phyloP scores from a whole-genome alignment of 192 early-diverging fungal genomes.

The Funneliformis mosseae region DNA sequence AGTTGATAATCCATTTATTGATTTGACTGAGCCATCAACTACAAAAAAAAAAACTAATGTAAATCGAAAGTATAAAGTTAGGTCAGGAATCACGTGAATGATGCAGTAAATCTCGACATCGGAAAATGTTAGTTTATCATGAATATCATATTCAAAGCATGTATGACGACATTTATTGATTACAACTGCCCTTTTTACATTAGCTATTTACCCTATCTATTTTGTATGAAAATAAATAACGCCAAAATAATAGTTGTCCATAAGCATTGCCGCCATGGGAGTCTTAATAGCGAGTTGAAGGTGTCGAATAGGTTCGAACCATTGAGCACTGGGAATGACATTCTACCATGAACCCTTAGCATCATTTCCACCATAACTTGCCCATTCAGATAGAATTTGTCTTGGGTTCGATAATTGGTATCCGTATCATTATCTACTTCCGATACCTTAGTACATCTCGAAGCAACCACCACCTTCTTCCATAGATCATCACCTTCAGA shows the following conservation, averaged over 20 bases:
- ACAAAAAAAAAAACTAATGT: too few relatives aligned
- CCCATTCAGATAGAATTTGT: not conserved
- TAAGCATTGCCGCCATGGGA: not conserved
- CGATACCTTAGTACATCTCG: not conserved
- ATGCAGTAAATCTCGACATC: too few relatives aligned
- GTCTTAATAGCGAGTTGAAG: slow-evolving; percentile 3
- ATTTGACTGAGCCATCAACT: too few relatives aligned
- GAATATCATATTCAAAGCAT: too few relatives aligned
- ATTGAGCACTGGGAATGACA: not conserved
- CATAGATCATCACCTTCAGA: not conserved
- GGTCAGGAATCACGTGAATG: too few relatives aligned
- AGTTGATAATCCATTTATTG: too few relatives aligned
- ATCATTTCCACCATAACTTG: not conserved
- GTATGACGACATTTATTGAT: too few relatives aligned
- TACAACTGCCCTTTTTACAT: too few relatives aligned
- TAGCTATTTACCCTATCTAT: too few relatives aligned
- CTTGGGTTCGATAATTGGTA: slow-evolving; percentile 11
- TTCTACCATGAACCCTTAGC: slow-evolving; percentile 8
- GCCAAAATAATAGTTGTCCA: slow-evolving; percentile 8
- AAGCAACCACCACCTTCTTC: not conserved
- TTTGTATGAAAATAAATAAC: slow-evolving; percentile 23
- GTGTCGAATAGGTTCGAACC: slow-evolving; percentile 11
- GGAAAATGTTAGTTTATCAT: too few relatives aligned
- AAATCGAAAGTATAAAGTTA: too few relatives aligned
- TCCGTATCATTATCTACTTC: not conserved